Conservation (phyloP, 2,329 filamentous ascomycete species). For the Sphaerulina vaccinii region DNA sequence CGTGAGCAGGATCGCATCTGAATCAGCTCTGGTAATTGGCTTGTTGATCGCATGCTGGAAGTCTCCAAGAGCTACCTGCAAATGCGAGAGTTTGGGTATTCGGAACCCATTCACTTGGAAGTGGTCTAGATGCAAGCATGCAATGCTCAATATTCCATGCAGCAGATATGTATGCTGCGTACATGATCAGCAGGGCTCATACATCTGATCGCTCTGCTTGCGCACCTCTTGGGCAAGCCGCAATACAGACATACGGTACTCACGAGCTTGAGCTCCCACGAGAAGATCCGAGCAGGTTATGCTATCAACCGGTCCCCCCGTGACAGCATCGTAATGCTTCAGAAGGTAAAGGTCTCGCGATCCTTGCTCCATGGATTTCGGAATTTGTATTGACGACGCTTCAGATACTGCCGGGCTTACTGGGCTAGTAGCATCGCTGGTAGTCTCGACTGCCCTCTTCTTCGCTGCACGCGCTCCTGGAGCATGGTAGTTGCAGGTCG, state of each 20-base stretch:
- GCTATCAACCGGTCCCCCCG: constrained; percentile 8
- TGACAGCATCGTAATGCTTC: constrained; percentile 12
- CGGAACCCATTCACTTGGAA: constrained; percentile 3
- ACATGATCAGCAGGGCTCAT: not conserved
- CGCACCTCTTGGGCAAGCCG: constrained; percentile 16
- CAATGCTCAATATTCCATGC: constrained; percentile 13
- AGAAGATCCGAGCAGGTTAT: constrained; percentile 16
- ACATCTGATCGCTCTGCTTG: not conserved
- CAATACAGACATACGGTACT: constrained; percentile 13
- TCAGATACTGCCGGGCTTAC: not conserved
- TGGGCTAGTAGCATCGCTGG: not conserved
- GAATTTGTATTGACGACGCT: not conserved
- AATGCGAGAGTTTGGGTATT: constrained; percentile 13
- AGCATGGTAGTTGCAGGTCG: constrained; percentile 4
- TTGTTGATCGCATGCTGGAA: constrained; percentile 15
- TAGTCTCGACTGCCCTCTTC: not conserved
- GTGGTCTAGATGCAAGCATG: constrained; percentile 10
- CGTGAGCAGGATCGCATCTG: constrained; percentile 17
- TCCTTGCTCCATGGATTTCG: constrained; percentile 8
- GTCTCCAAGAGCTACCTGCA: constrained; percentile 9
- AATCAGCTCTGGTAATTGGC: constrained; percentile 8
- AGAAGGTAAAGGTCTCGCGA: constrained; percentile 10
- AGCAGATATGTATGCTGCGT: constrained; percentile 11
- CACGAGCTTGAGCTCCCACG: not conserved
- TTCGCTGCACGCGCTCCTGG: constrained; percentile 2